These are phyloP conservation scores for Fonsecaea pedrosoi DNA, from an alignment of 2,329 filamentous ascomycete genomes.

Conservation along the genomic window DNA sequence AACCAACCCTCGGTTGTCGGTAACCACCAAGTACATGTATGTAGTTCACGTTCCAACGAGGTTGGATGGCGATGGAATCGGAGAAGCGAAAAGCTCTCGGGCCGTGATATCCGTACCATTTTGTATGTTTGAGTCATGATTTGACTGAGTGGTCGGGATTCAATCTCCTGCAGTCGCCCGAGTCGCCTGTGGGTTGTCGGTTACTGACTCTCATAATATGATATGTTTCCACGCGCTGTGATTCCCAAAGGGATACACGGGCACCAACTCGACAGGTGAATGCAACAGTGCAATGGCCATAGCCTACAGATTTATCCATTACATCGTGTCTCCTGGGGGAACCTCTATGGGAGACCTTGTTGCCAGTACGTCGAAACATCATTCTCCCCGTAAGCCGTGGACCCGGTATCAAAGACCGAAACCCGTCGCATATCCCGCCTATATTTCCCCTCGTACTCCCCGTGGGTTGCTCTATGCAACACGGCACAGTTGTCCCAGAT, in stretches of 20 bases:
- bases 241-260: no score
- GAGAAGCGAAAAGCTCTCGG: background rate
- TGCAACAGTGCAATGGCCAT: no score
- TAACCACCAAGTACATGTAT: background rate
- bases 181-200: background rate
- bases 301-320: no score
- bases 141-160: background rate
- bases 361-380: conserved; percentile 13
- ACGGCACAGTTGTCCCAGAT: conserved; percentile 25
- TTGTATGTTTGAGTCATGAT: background rate
- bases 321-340: no score
- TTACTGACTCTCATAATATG: no score
- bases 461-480: conserved; percentile 13
- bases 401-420: conserved; percentile 12
- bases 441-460: conserved; percentile 13
- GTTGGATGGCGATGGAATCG: background rate
- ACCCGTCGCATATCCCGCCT: conserved; percentile 18
- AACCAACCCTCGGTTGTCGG: background rate
- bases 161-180: background rate
- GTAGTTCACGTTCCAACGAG: background rate
- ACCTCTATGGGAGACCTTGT: conserved; percentile 12
- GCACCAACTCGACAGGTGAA: no score
- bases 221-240: no score
- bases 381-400: conserved; percentile 16
- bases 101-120: background rate